These are phyloP conservation scores for Neonothopanus nambi DNA, from an alignment of 1,284 basidiomycete genomes.

Conservation along the genomic window DNA sequence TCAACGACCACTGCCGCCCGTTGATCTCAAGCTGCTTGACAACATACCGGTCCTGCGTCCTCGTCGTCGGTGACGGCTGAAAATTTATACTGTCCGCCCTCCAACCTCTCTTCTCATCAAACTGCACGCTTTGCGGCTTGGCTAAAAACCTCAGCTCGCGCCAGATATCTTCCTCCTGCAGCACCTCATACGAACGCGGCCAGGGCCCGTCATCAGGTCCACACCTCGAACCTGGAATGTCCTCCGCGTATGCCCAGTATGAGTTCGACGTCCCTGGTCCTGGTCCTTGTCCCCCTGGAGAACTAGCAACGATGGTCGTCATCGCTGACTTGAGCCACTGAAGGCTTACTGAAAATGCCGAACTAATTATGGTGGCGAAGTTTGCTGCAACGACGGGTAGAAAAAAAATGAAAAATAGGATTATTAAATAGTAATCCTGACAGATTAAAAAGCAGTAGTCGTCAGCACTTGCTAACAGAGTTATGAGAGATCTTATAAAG, in stretches of 20 bases:
- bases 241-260: conserved; percentile 46
- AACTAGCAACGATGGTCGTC: conserved; percentile 5
- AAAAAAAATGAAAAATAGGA: too few species aligned
- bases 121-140: conserved; percentile 44
- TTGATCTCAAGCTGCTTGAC: conserved; percentile 56
- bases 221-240: conserved; percentile 58
- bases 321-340: conserved; percentile 12
- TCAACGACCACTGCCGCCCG: conserved; percentile 60
- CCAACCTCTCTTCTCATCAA: conserved; percentile 39
- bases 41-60: conserved; percentile 62
- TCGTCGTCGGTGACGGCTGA: conserved; percentile 52
- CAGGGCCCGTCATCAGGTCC: conserved; percentile 62
- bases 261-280: not conserved
- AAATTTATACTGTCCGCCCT: conserved; percentile 61
- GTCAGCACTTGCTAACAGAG: too few species aligned
- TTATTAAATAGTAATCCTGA: too few species aligned
- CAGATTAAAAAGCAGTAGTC: too few species aligned
- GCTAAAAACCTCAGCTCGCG: conserved; percentile 47
- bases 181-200: conserved; percentile 55
- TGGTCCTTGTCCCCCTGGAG: not conserved
- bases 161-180: conserved; percentile 50
- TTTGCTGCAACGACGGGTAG: too few species aligned
- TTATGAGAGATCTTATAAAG: too few species aligned
- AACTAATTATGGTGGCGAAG: conserved; percentile 1
- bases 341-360: conserved; percentile 1